These are phyloP conservation scores for Dendrobium catenatum DNA, from an alignment of 106 monocot genomes.

Conservation along the genomic window DNA sequence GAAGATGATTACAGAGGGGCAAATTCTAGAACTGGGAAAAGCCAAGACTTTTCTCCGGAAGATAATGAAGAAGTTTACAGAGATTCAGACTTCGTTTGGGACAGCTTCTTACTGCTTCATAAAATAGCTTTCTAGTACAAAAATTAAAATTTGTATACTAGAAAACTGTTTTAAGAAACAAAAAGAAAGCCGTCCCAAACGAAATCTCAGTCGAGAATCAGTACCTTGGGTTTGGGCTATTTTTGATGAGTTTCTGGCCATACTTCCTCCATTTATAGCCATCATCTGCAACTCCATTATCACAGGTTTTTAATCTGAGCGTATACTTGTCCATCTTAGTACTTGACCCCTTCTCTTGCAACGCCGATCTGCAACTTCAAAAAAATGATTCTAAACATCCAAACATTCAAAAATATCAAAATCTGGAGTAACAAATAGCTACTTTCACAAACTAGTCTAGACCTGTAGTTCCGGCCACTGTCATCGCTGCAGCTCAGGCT, in stretches of 20 bases:
- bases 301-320: not conserved
- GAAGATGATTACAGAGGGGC: too few relatives aligned
- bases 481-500: not conserved
- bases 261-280: slow-evolving; percentile 86
- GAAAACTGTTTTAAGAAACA: too few relatives aligned
- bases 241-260: slow-evolving; percentile 77
- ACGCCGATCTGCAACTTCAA: not conserved
- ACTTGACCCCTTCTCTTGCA: not conserved
- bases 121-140: too few relatives aligned
- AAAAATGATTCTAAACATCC: too few relatives aligned
- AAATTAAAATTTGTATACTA: too few relatives aligned
- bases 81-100: too few relatives aligned
- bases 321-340: not conserved
- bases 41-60: too few relatives aligned
- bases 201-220: not conserved
- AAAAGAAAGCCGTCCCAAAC: too few relatives aligned
- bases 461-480: not conserved
- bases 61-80: not conserved
- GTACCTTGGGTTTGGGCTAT: slow-evolving; percentile 76
- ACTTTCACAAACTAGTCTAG: not conserved
- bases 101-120: too few relatives aligned
- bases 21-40: too few relatives aligned
- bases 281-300: slow-evolving; percentile 27
- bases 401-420: not conserved
- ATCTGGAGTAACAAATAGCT: not conserved